A percentile compares a stretch with the other conserved stretches of the same genome.
These are phyloP conservation scores for Vitis riparia DNA, from an alignment of 164 flowering plant species.

Conservation along the genomic window DNA sequence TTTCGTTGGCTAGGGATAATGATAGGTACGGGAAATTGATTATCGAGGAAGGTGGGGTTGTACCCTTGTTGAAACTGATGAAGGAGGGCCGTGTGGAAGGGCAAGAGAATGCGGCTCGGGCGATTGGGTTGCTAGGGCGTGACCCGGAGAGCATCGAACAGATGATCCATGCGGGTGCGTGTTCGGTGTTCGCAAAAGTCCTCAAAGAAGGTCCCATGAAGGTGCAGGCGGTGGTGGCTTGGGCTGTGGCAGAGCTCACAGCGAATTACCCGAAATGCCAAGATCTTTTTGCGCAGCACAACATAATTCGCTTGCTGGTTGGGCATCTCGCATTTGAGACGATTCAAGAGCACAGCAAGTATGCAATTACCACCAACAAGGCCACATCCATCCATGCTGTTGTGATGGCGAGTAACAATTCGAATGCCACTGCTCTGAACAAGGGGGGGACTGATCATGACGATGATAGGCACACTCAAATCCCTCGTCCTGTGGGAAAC, in stretches of 20 bases:
- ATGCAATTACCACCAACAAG: constrained; percentile 36
- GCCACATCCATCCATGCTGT: constrained; percentile 51
- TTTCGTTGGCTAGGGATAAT: constrained; percentile 51
- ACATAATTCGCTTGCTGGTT: constrained; percentile 47
- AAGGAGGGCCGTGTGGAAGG: constrained; percentile 55
- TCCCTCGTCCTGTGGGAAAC: constrained; percentile 25
- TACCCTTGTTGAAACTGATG: constrained; percentile 40
- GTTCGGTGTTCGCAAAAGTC: constrained; percentile 47
- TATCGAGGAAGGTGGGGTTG: constrained; percentile 61
- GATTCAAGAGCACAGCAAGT: constrained; percentile 61
- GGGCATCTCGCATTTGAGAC: constrained; percentile 58
- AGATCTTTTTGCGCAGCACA: constrained; percentile 50
- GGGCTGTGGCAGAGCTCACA: constrained; percentile 56
- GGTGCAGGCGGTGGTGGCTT: constrained; percentile 53
- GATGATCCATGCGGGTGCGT: constrained; percentile 51
- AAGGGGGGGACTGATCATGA: constrained; percentile 5
- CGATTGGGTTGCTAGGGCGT: constrained; percentile 48
- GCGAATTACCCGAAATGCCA: constrained; percentile 44
- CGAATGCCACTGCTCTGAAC: constrained; percentile 2
- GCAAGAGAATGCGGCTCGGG: constrained; percentile 57
- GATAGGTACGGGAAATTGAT: constrained; percentile 54
- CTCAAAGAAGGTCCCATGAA: constrained; percentile 63
- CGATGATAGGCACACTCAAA: constrained; percentile 6
- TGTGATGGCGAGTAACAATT: constrained; percentile 31
- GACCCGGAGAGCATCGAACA: constrained; percentile 59